Percentiles rank a stretch among this genome's conserved stretches.
phyloP scores from a whole-genome alignment of 345 rosid genomes.

The Rhodamnia rubescens region DNA sequence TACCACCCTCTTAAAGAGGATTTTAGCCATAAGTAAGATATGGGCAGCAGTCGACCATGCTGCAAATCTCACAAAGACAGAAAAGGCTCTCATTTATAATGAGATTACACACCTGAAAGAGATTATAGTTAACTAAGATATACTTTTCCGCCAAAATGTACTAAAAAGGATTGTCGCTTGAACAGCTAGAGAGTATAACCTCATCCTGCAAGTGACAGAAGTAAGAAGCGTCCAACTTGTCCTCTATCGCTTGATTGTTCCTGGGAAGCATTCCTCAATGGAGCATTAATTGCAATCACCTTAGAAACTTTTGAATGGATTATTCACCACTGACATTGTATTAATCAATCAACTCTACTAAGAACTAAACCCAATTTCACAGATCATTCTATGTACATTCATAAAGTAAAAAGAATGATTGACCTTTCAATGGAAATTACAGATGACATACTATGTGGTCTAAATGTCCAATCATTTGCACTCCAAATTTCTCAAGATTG shows the following conservation, averaged over 20 bases:
- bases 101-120: neutral
- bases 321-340: neutral
- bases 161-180: neutral
- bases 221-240: neutral
- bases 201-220: neutral
- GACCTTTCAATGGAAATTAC: neutral
- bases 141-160: neutral
- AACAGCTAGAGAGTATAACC: neutral
- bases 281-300: neutral
- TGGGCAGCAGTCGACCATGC: neutral
- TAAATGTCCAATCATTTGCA: neutral
- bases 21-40: neutral
- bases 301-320: neutral
- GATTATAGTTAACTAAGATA: neutral
- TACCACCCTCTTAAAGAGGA: neutral
- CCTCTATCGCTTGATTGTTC: neutral
- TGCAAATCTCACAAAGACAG: neutral
- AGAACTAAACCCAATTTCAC: neutral
- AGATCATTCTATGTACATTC: neutral
- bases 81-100: neutral
- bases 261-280: neutral
- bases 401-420: neutral
- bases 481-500: neutral
- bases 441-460: neutral
- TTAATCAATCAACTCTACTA: neutral